phyloP scores from a whole-genome alignment of 768 basidiomycete species.

The Pleurotus ostreatus region DNA sequence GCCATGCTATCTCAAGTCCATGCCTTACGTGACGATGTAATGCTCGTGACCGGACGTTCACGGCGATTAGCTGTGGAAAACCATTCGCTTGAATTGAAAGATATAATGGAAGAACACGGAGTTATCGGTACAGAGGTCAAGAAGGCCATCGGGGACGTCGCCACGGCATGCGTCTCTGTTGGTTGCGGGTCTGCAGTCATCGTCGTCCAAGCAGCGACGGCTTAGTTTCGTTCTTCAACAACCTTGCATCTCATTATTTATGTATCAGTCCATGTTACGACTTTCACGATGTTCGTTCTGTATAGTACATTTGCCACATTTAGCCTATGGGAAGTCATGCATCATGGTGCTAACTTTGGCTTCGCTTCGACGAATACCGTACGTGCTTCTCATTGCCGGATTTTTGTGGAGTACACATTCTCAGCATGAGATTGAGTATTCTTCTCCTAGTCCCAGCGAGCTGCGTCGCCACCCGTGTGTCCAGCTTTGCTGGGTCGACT shows the following conservation, averaged over 20 bases:
- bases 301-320: too few species aligned
- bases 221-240: not conserved
- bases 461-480: slow-evolving; percentile 17
- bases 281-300: too few species aligned
- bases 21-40: slow-evolving; percentile 22
- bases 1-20: slow-evolving; percentile 47
- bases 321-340: too few species aligned
- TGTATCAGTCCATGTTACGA: too few species aligned
- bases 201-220: slow-evolving; percentile 57
- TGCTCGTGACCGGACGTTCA: slow-evolving; percentile 74
- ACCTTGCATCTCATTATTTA: too few species aligned
- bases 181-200: slow-evolving; percentile 56
- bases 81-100: slow-evolving; percentile 67
- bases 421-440: not conserved
- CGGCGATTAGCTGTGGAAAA: slow-evolving; percentile 69
- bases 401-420: too few species aligned
- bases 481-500: slow-evolving; percentile 40
- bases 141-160: slow-evolving; percentile 86
- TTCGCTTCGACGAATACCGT: too few species aligned
- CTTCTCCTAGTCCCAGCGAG: not conserved
- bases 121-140: slow-evolving; percentile 57
- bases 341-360: too few species aligned
- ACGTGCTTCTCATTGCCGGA: too few species aligned
- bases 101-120: slow-evolving; percentile 54
- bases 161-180: slow-evolving; percentile 66